Evolutionary conservation across 306 rosid genomes (phyloP), one percentile per base, ranked within the genome.

Genomic region (Crataegus laevigata): DNA sequence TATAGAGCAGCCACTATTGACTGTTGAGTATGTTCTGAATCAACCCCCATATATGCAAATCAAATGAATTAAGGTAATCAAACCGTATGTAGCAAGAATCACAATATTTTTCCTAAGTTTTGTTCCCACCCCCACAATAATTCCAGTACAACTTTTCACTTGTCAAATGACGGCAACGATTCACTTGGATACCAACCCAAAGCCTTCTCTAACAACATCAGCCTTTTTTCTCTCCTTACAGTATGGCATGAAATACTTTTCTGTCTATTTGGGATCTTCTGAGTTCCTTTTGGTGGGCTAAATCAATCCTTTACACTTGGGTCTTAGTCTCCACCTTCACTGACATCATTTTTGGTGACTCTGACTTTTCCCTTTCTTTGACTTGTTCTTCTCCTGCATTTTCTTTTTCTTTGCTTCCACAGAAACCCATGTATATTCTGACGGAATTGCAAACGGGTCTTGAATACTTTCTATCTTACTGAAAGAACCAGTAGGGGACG

Each of bases 371-470:
- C 89, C 94, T 87, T 89, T 92, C 96, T 84, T 96, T 70, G 91
- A 82, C 62, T 83, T 96, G 90, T 83, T 92, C 86, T 89, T 96
- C 88, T 96, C 98, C 83, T 88, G 99, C 91, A 96, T 85, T 81
- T 84, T 92, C 88, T 88, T 90, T 57, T 85, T 96, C 88, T 90
- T 96, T 29, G 85, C 96, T 78, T 90, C 98, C 3, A 96, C 96
- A 18, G 88, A 89, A 51, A 92, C 81, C 99, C 99, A 89, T 15
- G 91, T 81, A 81, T 96, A 96, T 69, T 96, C 97, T 0, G 83
- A 64, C 32, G 99, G 99, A 75, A 96, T 90, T 12, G 85, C 90
- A 70, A 96, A 96, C 0, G 97, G 98, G 83, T 96, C 99, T 83
- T 85, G 92, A 73, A 74, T 81, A 63, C 82, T 92, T 79, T 96